Base-by-base conservation (phyloP, 257 asterid genomes). In the Voacanga thouarsii region DNA sequence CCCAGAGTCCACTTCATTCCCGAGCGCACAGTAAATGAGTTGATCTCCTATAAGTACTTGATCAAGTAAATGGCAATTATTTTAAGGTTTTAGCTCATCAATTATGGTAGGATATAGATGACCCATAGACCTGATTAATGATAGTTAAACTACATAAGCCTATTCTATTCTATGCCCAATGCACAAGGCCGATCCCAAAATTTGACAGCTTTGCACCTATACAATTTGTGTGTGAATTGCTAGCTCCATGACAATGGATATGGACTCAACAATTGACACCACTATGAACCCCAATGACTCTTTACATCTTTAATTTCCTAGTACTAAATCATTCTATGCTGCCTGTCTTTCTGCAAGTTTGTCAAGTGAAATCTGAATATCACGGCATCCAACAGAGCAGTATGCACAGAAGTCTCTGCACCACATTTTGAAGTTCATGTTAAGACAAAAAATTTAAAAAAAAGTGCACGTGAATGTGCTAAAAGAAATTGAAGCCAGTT, bases 331-430 rank as follows among this genome's bases (percentile, higher is more conserved):
- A 49, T 75, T 75, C 76, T 83, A 24, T 64, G 60, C 51, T 16
- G 39, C 83, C 21, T 41, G 80, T 81, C 59, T 80, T 83, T 74
- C 80, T 23, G 82, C 81, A 43, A 67, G 56, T 59, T 71, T 75
- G 80, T 89, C 92, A 37, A 79, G 67, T 47, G 81, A 66, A 75
- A 89, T 88, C 87, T 88, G 94, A 60, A 41, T 39, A 55, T 84
- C 86, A 44, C 92, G 94, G 75, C 90, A 89, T 73, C 78, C 90
- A 18, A 70, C 72, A 18, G 92, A 86, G 84, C 92, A 89, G 85
- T 83, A 89, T 74, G 89, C 92, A 77, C 90, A 81, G 84, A 89
- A 82, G 82, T 82, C 81, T 72, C 94, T 89, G 90, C 92, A 84
- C 57, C 66, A 65, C 72, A 82, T 61, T 23, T 39, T 19, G 60